Evolutionary conservation across 148 eudicot species (phyloP).

Genomic region (Camellia lanceoleosa): DNA sequence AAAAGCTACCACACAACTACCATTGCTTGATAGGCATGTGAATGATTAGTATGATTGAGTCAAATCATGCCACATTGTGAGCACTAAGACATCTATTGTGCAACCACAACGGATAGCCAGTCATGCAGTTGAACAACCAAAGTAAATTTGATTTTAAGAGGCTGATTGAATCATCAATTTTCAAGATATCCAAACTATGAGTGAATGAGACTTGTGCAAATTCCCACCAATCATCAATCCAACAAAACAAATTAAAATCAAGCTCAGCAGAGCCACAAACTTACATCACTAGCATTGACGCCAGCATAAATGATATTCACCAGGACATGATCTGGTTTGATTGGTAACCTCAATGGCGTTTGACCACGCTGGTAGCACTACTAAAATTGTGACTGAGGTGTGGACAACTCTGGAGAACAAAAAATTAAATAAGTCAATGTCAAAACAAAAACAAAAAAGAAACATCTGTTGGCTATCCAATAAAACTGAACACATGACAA

Average conservation of each 20-base stretch:
- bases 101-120: background rate
- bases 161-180: background rate
- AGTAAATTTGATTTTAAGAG: background rate
- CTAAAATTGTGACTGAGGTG: slow-evolving; percentile 86
- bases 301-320: slow-evolving; percentile 87
- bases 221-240: background rate
- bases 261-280: slow-evolving; percentile 31
- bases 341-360: slow-evolving; percentile 56
- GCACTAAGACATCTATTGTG: background rate
- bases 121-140: background rate
- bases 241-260: background rate
- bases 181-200: background rate
- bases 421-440: slow-evolving; percentile 19
- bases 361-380: slow-evolving; percentile 66
- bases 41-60: background rate
- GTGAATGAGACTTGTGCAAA: background rate
- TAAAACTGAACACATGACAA: background rate
- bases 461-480: background rate
- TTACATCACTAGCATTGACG: slow-evolving; percentile 98
- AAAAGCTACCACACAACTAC: background rate
- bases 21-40: background rate
- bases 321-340: slow-evolving; percentile 69
- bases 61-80: background rate
- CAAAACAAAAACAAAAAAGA: slow-evolving; percentile 4
- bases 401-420: slow-evolving; percentile 64